Evolutionary conservation across 140 eudicot species (phyloP), one percentile per base, ranked within the genome.

Genomic region (Erigeron philadelphicus): DNA sequence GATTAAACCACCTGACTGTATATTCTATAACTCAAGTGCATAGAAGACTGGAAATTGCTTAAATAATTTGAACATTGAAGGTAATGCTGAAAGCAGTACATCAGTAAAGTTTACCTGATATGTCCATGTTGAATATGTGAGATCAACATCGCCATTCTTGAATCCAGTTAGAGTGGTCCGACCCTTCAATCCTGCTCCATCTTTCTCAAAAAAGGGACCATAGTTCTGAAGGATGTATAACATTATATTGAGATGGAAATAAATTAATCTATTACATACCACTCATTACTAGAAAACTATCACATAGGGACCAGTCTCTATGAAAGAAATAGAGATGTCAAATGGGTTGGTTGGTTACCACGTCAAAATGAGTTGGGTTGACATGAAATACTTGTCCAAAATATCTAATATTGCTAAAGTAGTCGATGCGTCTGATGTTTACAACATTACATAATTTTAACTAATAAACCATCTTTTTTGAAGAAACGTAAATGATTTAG

Each of bases 171-270:
- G 89, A 77, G 80, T 82, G 47, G 88, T 79, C 55, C 76, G 84
- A 67, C 96, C 97, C 81, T 79, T 81, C 57, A 91, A 85, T 57
- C 98, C 98, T 59, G 93, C 98, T 72, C 98, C 98, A 67, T 92
- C 98, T 78, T 79, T 86, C 90, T 92, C 98, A 49, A 84, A 72
- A 79, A 81, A 86, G 66, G 96, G 95, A 58, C 98, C 98, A 76
- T 84, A 92, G 71, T 92, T 92, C 98, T 92, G 86, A 72, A 80
- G 8, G 21, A 68, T 31, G 53, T 46, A 70, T 55, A 58, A 61
- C 13, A 59, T 16, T 53, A 45, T 21, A 21, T 21, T 21, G 25
- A 21, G 25, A 21, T 21, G 0, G 25, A 21, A 21, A 21, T 21
- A 21, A 21, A 21, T 21, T 21, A 21, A 21, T 1, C 25, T 21